Evolutionary conservation across 805 yeast species (phyloP), one percentile per base, ranked within the genome.

Genomic region (Starmera caribaea): DNA sequence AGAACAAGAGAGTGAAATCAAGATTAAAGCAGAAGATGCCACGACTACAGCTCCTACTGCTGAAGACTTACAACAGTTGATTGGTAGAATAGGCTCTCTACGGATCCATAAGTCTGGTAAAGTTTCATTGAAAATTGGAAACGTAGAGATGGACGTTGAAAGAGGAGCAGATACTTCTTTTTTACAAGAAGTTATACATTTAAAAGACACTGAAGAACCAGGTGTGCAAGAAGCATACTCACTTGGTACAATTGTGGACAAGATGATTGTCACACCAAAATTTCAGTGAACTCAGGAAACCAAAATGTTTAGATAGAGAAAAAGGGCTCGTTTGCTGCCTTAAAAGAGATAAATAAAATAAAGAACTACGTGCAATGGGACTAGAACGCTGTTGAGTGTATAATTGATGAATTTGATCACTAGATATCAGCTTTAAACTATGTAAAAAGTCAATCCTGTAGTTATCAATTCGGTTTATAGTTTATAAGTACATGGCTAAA

Each of bases 91-190:
- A 31, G 97, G 97, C 6, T 68, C 73, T 9, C 53, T 90, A 29
- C 74, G 90, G 40, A 67, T 80, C 35, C 96, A 89, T 57, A 74
- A 79, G 51, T 85, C 96, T 1, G 97, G 97, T 3, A 84, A 74
- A 54, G 58, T 87, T 16, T 70, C 94, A 4, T 71, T 89, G 58
- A 72, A 76, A 43, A 63, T 90, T 31, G 96, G 95, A 12, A 73
- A 76, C 38, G 73, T 76, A 8, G 67, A 73, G 3, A 71, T 79
- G 69, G 86, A 81, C 41, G 77, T 88, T 16, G 66, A 78, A 5
- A 71, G 74, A 50, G 96, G 96, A 13, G 76, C 85, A 3, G 71
- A 78, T 11, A 58, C 83, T 7, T 68, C 73, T 5, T 79, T 87
- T 45, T 61, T 82, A 24, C 96, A 90, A 57, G 90, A 86, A 42